These are phyloP conservation scores for Zymoseptoria passerinii DNA, from an alignment of 2,329 filamentous ascomycete species.

Conservation along the genomic window DNA sequence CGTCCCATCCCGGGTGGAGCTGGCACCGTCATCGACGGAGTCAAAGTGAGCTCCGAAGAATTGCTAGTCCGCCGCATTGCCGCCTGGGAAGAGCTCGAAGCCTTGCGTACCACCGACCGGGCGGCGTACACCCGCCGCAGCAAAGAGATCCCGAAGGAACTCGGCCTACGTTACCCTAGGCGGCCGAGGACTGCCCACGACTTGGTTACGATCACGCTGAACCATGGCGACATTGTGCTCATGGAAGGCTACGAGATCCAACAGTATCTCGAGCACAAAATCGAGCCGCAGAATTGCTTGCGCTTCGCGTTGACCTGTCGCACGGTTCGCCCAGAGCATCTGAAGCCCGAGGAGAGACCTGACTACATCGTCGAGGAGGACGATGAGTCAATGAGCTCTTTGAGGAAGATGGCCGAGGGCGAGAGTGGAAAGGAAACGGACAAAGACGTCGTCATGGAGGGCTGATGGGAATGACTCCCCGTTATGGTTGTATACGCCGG, in stretches of 20 bases:
- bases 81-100: conserved; percentile 26
- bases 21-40: conserved; percentile 3
- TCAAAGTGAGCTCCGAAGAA: conserved; percentile 3
- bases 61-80: conserved; percentile 30
- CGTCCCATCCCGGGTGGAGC: conserved; percentile 21
- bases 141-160: conserved; percentile 31
- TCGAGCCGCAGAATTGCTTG: conserved; percentile 43
- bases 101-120: conserved; percentile 10
- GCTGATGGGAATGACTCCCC: neutral
- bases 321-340: conserved; percentile 40
- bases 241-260: conserved; percentile 57
- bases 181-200: conserved; percentile 27
- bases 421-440: neutral
- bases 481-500: neutral
- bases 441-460: neutral
- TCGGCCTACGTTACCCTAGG: conserved; percentile 26
- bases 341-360: conserved; percentile 34
- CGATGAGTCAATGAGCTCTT: conserved; percentile 16
- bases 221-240: conserved; percentile 56
- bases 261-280: conserved; percentile 51
- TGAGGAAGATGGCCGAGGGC: conserved; percentile 7
- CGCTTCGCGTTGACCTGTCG: conserved; percentile 52
- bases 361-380: conserved; percentile 32
- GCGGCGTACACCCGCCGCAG: conserved; percentile 22
- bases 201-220: conserved; percentile 41